Conservation (phyloP, 441 rosid genomes). For the Syzygium syzygioides region DNA sequence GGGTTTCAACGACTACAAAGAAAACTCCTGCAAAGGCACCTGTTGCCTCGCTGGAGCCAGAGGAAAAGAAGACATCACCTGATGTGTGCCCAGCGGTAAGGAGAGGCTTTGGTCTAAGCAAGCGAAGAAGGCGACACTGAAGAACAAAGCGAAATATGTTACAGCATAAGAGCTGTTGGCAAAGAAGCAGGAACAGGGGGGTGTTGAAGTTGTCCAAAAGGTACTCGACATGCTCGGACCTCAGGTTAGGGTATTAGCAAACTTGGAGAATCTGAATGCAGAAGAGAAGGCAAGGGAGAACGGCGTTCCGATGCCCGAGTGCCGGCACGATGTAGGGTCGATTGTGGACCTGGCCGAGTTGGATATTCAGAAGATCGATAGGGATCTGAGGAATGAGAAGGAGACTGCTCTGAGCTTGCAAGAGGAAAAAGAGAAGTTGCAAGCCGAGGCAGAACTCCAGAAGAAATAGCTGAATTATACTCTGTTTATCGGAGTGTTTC, state of each 20-base stretch:
- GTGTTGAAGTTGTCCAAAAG: constrained; percentile 66
- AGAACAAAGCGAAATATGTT: constrained; percentile 23
- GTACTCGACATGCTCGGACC: constrained; percentile 87
- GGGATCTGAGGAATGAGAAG: too few species aligned
- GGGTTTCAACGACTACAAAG: constrained; percentile 75
- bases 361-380: too few species aligned
- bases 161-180: constrained; percentile 67
- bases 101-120: constrained; percentile 59
- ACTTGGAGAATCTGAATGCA: constrained; percentile 72
- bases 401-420: too few species aligned
- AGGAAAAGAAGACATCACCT: constrained; percentile 40
- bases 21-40: constrained; percentile 29
- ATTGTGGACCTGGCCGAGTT: too few species aligned
- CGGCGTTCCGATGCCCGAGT: constrained; percentile 85
- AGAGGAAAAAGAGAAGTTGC: constrained; percentile 71
- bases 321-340: too few species aligned
- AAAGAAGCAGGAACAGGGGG: constrained; percentile 69
- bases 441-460: constrained; percentile 33
- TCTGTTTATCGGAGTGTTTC: too few species aligned
- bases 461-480: too few species aligned
- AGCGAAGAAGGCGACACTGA: constrained; percentile 31
- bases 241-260: constrained; percentile 67
- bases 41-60: constrained; percentile 31
- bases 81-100: constrained; percentile 29
- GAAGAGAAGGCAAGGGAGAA: constrained; percentile 76